Percentiles rank a stretch among this genome's conserved stretches.
phyloP scores from a whole-genome alignment of 306 rosid species.

The Vicia villosa region DNA sequence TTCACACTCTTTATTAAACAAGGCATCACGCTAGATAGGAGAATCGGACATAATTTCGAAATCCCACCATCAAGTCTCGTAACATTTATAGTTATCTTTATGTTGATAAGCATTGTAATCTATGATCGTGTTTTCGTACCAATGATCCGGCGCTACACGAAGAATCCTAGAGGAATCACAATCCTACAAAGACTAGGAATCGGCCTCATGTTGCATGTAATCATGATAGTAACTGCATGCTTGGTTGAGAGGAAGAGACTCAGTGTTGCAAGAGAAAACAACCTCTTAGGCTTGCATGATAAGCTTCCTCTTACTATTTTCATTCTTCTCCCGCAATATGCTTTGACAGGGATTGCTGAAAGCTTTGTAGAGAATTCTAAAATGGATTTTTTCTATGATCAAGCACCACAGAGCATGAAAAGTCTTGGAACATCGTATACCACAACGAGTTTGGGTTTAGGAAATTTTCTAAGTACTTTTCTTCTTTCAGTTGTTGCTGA shows the following conservation, averaged over 20 bases:
- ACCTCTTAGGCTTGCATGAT: no score
- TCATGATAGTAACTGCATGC: conserved; percentile 53
- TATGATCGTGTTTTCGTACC: conserved; percentile 45
- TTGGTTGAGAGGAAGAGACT: conserved; percentile 61
- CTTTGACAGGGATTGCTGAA: not conserved
- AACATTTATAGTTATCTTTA: conserved; percentile 56
- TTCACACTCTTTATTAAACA: conserved; percentile 61
- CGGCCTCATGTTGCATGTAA: conserved; percentile 59
- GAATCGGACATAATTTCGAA: conserved; percentile 52
- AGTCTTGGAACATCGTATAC: conserved; percentile 77
- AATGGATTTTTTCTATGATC: conserved; percentile 81
- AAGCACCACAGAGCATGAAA: conserved; percentile 79
- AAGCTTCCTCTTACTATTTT: conserved; percentile 38
- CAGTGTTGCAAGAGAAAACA: not conserved
- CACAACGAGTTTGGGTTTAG: conserved; percentile 70
- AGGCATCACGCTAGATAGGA: conserved; percentile 61
- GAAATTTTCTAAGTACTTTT: conserved; percentile 60
- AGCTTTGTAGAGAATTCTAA: conserved; percentile 42
- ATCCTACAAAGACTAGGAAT: conserved; percentile 68
- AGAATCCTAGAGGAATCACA: not conserved
- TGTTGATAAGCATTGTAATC: conserved; percentile 57
- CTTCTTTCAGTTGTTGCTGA: conserved; percentile 55
- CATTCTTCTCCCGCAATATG: conserved; percentile 65
- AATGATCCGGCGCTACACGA: no score
- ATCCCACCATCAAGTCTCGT: conserved; percentile 66